Conservation (phyloP, 23 red algal genomes). For the Pyropia haitanensis region DNA sequence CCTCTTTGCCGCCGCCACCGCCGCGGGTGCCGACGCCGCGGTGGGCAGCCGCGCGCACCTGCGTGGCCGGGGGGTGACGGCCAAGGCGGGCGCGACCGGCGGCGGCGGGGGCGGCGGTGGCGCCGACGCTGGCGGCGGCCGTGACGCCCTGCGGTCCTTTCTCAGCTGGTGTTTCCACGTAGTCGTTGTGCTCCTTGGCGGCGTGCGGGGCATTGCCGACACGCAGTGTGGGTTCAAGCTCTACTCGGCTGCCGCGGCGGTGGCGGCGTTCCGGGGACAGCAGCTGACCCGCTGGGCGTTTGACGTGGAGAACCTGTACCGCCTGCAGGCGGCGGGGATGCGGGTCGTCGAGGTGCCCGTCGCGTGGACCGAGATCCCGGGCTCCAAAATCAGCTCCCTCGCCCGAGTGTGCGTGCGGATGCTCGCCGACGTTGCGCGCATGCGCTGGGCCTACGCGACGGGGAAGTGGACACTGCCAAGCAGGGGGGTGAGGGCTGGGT, state of each 20-base stretch:
- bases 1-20: conserved; percentile 24
- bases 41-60: conserved; percentile 60
- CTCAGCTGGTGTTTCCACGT: conserved; percentile 64
- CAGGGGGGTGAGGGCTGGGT: no score
- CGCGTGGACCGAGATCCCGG: conserved; percentile 87
- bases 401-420: conserved; percentile 71
- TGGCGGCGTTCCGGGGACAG: conserved; percentile 48
- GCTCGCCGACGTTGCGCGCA: conserved; percentile 63
- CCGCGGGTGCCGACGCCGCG: conserved; percentile 20
- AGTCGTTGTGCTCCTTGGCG: conserved; percentile 53
- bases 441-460: conserved; percentile 59
- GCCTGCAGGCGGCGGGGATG: conserved; percentile 53
- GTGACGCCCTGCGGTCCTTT: conserved; percentile 24
- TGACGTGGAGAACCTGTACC: conserved; percentile 92
- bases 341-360: conserved; percentile 71
- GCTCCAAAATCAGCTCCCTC: conserved; percentile 63
- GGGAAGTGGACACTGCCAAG: conserved; percentile 54
- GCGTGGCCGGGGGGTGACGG: no score
- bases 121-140: no score
- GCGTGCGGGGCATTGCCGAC: conserved; percentile 63
- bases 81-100: no score
- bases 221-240: conserved; percentile 99
- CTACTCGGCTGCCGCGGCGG: conserved; percentile 55
- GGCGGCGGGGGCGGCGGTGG: no score
- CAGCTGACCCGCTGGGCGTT: conserved; percentile 87